These are phyloP conservation scores for Eutrema japonicum DNA, from an alignment of 345 rosid species.

Conservation along the genomic window DNA sequence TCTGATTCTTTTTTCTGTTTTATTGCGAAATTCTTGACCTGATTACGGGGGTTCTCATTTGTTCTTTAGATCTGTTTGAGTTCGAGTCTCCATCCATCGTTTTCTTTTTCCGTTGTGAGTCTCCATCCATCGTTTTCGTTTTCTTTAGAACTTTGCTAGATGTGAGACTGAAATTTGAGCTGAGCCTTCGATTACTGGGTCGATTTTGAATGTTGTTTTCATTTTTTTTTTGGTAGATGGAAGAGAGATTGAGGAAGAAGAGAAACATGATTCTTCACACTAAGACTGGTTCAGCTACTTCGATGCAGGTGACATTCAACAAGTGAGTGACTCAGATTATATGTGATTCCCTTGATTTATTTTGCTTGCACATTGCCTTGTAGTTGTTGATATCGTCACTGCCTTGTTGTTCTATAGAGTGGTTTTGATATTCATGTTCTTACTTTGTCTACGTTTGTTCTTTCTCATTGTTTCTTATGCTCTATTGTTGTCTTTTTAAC, in stretches of 20 bases:
- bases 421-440: neutral
- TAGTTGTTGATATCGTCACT: neutral
- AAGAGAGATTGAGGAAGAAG: constrained; percentile 82
- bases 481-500: too few relatives aligned
- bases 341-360: neutral
- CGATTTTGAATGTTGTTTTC: neutral
- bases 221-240: constrained; percentile 58
- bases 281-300: constrained; percentile 78
- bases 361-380: neutral
- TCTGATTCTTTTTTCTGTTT: too few relatives aligned
- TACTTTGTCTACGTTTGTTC: neutral
- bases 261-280: constrained; percentile 76
- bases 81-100: too few relatives aligned
- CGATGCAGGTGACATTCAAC: constrained; percentile 80
- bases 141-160: too few relatives aligned
- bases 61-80: too few relatives aligned
- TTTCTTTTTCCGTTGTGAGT: too few relatives aligned
- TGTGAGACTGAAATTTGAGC: neutral
- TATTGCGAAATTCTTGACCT: too few relatives aligned
- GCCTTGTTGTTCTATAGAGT: neutral
- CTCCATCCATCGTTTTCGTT: too few relatives aligned
- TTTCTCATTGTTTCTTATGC: too few relatives aligned
- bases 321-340: constrained; percentile 54
- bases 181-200: neutral
- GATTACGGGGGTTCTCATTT: too few relatives aligned